Evolutionary conservation across 768 basidiomycete genomes (phyloP), one percentile per base, ranked within the genome.

Genomic region (Boletus rufocinnamomeus): DNA sequence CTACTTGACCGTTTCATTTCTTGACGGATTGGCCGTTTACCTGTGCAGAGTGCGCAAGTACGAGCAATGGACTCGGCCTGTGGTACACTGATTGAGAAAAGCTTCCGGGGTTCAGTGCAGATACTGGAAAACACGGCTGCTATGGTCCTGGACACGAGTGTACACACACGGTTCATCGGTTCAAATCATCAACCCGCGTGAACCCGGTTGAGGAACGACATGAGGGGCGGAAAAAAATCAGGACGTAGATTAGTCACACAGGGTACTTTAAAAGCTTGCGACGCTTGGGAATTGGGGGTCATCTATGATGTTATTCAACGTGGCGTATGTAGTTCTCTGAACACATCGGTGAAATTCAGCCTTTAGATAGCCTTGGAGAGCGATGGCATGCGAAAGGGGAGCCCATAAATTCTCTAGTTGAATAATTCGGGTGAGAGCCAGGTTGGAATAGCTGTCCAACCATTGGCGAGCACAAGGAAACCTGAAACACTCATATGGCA

Each of bases 341-440:
- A 28, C 6, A 30, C 27, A n/a, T 38, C 19, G 47, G 52, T 35
- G 27, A 55, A 43, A 45, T 38, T 38, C 52, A 49, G 27, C 44
- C 46, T 62, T 58, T 40, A 28, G 57, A 50, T 67, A 56, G 56
- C 44, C 11, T 65, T 65, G 50, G 53, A 59, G 54, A 59, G 54
- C 27, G 40, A 50, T 54, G 19, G 43, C 48, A 58, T 53, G 63
- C 34, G 59, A 48, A 60, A 52, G 50, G 52, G 59, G 62, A 59
- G 30, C 37, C 32, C 6, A 32, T 40, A 25, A 13, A 8, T 50
- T n/a, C 4, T 7, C n/a, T 17, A 21, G 23, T 27, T 27, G 16
- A 27, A 37, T 30, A 27, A 41, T 45, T 35, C 14, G 53, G 53
- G 52, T 54, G 61, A 40, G 62, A 61, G 45, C 7, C 19, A 34